Evolutionary conservation across 257 asterid species (phyloP).

Genomic region (Verbascum thapsus): DNA sequence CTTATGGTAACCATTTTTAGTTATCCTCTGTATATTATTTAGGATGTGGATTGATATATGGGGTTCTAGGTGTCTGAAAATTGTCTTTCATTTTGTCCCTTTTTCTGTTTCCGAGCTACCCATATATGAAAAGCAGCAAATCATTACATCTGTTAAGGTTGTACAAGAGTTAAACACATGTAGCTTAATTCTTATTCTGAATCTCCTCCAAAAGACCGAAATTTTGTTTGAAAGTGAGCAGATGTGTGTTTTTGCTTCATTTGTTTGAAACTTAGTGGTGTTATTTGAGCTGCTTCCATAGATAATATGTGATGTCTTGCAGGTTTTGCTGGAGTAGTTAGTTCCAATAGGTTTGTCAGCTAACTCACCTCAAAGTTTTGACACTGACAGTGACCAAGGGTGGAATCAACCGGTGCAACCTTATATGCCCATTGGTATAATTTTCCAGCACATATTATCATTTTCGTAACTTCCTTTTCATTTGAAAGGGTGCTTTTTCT

Average conservation of each 20-base stretch:
- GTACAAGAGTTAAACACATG: neutral
- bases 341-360: constrained; percentile 24
- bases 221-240: constrained; percentile 6
- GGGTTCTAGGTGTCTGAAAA: constrained; percentile 9
- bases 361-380: constrained; percentile 56
- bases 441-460: neutral
- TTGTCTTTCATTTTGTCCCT: neutral
- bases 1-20: neutral
- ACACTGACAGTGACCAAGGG: constrained; percentile 62
- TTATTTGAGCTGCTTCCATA: constrained; percentile 19
- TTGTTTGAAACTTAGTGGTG: constrained; percentile 1
- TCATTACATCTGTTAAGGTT: neutral
- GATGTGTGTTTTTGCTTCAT: constrained; percentile 1
- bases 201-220: constrained; percentile 3
- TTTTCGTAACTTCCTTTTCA: neutral
- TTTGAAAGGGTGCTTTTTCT: constrained; percentile 4
- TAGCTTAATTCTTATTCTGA: neutral
- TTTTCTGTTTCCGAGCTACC: too few relatives aligned
- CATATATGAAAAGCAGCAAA: neutral
- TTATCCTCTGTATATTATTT: neutral
- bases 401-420: constrained; percentile 63
- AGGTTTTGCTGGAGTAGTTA: constrained; percentile 36
- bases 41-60: constrained; percentile 1
- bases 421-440: constrained; percentile 57
- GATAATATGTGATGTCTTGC: constrained; percentile 29